phyloP scores from a whole-genome alignment of 176 grass and related monocot species.

The Triticum dicoccoides region DNA sequence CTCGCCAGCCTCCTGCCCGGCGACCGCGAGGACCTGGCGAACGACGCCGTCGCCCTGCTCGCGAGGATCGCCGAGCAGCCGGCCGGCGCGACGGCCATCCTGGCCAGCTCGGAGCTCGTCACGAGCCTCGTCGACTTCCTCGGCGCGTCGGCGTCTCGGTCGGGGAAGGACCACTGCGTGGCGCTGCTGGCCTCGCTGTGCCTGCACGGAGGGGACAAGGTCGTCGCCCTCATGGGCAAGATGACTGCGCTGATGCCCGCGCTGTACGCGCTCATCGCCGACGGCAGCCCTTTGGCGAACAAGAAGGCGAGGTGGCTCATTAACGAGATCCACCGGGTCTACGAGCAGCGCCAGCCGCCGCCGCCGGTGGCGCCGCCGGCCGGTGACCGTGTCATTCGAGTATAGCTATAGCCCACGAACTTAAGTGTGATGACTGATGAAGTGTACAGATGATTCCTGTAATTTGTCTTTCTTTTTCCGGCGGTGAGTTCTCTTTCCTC shows the following conservation, averaged over 20 bases:
- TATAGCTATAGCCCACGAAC: slow-evolving; percentile 37
- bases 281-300: slow-evolving; percentile 37
- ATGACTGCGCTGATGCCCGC: slow-evolving; percentile 56
- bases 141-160: slow-evolving; percentile 37
- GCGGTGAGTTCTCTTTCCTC: not conserved
- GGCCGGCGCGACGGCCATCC: slow-evolving; percentile 47
- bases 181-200: slow-evolving; percentile 57
- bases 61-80: slow-evolving; percentile 47
- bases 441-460: too few relatives aligned
- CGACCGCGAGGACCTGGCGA: slow-evolving; percentile 40
- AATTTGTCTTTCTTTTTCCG: too few relatives aligned
- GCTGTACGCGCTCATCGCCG: slow-evolving; percentile 59
- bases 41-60: slow-evolving; percentile 56
- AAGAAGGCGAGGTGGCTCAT: slow-evolving; percentile 67
- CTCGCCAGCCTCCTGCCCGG: slow-evolving; percentile 39
- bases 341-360: slow-evolving; percentile 27
- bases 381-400: slow-evolving; percentile 41
- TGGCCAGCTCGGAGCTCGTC: slow-evolving; percentile 32
- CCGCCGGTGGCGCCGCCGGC: not conserved
- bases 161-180: slow-evolving; percentile 57
- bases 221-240: slow-evolving; percentile 52
- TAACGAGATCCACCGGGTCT: slow-evolving; percentile 58
- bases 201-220: slow-evolving; percentile 11
- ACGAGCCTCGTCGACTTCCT: slow-evolving; percentile 53
- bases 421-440: not conserved